Evolutionary conservation across 345 rosid species (phyloP).

Genomic region (Excoecaria agallocha): DNA sequence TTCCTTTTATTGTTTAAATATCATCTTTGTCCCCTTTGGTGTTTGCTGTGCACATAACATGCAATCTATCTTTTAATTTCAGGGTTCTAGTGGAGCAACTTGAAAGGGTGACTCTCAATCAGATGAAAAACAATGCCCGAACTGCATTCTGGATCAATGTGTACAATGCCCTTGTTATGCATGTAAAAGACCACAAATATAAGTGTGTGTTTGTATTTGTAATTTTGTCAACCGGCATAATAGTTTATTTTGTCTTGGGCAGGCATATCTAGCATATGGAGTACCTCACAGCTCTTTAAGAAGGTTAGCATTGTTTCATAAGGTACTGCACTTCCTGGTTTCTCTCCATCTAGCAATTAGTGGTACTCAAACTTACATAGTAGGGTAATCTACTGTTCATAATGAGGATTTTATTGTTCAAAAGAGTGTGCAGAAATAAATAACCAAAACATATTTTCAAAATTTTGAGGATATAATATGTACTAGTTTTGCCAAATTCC

Average conservation of each 20-base stretch:
- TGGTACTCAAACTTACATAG: background rate
- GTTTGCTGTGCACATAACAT: background rate
- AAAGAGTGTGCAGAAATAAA: too few relatives aligned
- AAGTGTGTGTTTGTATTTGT: background rate
- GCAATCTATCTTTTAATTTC: slow-evolving; percentile 27
- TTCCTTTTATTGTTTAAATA: background rate
- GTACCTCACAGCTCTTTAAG: slow-evolving; percentile 65
- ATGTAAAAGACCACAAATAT: slow-evolving; percentile 45
- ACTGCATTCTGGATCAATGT: slow-evolving; percentile 89
- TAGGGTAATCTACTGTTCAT: background rate
- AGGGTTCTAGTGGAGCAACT: slow-evolving; percentile 88
- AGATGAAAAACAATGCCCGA: slow-evolving; percentile 59
- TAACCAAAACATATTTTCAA: background rate
- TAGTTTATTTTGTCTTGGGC: slow-evolving; percentile 16
- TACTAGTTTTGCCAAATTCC: background rate
- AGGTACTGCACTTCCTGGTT: slow-evolving; percentile 54
- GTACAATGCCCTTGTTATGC: slow-evolving; percentile 90
- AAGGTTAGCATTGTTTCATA: slow-evolving; percentile 85
- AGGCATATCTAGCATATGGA: slow-evolving; percentile 92
- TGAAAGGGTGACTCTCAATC: slow-evolving; percentile 55
- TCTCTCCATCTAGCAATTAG: background rate
- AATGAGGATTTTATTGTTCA: too few relatives aligned
- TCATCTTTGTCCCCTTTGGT: background rate
- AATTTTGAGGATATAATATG: background rate
- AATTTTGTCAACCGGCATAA: slow-evolving; percentile 10